Conservation (phyloP, 345 rosid genomes). For the Euphorbia peplus region DNA sequence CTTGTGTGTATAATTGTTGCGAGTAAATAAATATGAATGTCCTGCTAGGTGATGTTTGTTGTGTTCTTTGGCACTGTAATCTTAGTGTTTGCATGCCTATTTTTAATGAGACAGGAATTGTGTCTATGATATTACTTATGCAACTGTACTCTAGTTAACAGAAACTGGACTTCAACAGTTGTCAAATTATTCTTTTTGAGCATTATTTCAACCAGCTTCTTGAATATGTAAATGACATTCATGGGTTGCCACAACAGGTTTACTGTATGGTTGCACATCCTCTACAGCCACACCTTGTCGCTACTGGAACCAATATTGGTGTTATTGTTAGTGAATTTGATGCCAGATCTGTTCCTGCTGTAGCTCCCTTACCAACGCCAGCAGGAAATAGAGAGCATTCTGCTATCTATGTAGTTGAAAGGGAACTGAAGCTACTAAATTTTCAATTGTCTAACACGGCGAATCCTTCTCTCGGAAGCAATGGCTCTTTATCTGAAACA, state of each 20-base stretch:
- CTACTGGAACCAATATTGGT: constrained; percentile 92
- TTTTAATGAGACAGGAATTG: too few relatives aligned
- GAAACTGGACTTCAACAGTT: not conserved
- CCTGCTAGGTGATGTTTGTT: too few relatives aligned
- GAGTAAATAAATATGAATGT: too few relatives aligned
- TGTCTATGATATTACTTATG: not conserved
- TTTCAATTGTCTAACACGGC: constrained; percentile 79
- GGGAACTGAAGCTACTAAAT: constrained; percentile 82
- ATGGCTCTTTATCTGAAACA: constrained; percentile 76
- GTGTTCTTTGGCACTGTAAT: too few relatives aligned
- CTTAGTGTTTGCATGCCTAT: too few relatives aligned
- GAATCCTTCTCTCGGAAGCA: constrained; percentile 86
- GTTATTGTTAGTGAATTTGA: constrained; percentile 94
- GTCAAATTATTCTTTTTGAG: constrained; percentile 9
- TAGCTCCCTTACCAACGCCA: constrained; percentile 78
- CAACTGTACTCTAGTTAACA: not conserved
- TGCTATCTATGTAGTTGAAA: constrained; percentile 78
- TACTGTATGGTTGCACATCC: constrained; percentile 98
- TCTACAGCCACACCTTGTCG: constrained; percentile 97
- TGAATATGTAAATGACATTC: constrained; percentile 15
- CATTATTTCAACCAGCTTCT: not conserved
- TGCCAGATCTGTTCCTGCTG: constrained; percentile 85
- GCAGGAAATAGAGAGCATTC: constrained; percentile 91
- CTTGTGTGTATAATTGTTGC: too few relatives aligned
- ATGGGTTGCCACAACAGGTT: constrained; percentile 51